Evolutionary conservation across 2,329 filamentous ascomycete species (phyloP).

Genomic region (Colletotrichum nymphaeae): DNA sequence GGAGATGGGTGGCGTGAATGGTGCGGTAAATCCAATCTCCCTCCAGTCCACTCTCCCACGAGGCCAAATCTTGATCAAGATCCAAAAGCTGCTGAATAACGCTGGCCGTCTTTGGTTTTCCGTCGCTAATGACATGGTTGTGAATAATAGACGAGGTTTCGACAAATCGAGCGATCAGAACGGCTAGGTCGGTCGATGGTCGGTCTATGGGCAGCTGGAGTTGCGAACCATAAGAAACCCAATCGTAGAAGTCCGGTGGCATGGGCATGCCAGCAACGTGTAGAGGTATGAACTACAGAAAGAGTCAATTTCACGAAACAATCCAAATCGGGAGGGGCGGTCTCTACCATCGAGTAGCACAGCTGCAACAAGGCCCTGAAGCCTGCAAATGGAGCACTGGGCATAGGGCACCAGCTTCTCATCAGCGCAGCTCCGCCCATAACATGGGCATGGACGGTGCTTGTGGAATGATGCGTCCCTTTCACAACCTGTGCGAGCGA

Average conservation of each 20-base stretch:
- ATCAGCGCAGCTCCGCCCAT: constrained; percentile 70
- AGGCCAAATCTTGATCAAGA: constrained; percentile 52
- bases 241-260: constrained; percentile 56
- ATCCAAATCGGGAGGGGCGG: constrained; percentile 21
- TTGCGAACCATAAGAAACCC: constrained; percentile 51
- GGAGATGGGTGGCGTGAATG: constrained; percentile 45
- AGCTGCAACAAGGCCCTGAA: constrained; percentile 66
- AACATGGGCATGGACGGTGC: constrained; percentile 67
- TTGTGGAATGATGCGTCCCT: constrained; percentile 57
- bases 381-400: constrained; percentile 52
- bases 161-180: constrained; percentile 53
- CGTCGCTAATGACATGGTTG: constrained; percentile 50
- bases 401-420: constrained; percentile 55
- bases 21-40: constrained; percentile 52
- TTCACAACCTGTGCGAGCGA: constrained; percentile 53
- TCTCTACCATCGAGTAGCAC: constrained; percentile 64
- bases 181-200: constrained; percentile 54
- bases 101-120: constrained; percentile 45
- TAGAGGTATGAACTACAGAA: constrained; percentile 56
- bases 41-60: constrained; percentile 50
- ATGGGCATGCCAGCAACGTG: constrained; percentile 52
- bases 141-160: constrained; percentile 51
- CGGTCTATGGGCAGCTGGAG: constrained; percentile 50
- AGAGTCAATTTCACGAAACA: constrained; percentile 23
- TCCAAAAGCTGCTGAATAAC: constrained; percentile 52